Evolutionary conservation across 768 basidiomycete species (phyloP).

Genomic region (Calocybe cyanea): DNA sequence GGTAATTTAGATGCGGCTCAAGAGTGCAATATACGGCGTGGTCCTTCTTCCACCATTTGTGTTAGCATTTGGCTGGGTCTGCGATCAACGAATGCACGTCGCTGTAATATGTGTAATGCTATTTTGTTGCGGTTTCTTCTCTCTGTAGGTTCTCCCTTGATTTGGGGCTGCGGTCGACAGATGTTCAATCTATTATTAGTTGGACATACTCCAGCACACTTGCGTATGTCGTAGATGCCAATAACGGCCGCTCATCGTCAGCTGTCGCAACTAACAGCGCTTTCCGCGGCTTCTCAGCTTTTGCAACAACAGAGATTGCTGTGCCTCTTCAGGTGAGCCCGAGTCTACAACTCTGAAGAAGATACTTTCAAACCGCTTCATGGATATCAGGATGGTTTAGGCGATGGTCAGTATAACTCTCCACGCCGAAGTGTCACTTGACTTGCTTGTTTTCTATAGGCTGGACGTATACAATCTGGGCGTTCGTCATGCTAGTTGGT

Average conservation of each 20-base stretch:
- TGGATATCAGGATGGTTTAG: slow-evolving; percentile 49
- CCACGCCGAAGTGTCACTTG: neutral
- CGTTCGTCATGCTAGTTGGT: slow-evolving; percentile 44
- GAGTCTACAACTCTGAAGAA: neutral
- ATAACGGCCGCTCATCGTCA: slow-evolving; percentile 71
- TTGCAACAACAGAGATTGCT: slow-evolving; percentile 67
- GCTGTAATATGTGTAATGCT: slow-evolving; percentile 68
- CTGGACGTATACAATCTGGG: slow-evolving; percentile 68
- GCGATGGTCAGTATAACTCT: slow-evolving; percentile 54
- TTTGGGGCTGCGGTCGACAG: too few species aligned
- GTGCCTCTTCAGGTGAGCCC: slow-evolving; percentile 68
- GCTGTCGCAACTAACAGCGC: slow-evolving; percentile 76
- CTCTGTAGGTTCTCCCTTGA: slow-evolving; percentile 48
- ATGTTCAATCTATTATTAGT: too few species aligned
- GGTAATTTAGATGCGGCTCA: slow-evolving; percentile 63
- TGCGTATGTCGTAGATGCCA: slow-evolving; percentile 86
- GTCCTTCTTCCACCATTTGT: slow-evolving; percentile 57
- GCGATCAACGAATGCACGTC: slow-evolving; percentile 56
- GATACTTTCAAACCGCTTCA: too few species aligned
- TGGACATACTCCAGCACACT: slow-evolving; percentile 67
- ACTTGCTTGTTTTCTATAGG: slow-evolving; percentile 21
- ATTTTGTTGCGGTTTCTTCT: slow-evolving; percentile 69
- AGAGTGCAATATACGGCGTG: slow-evolving; percentile 57
- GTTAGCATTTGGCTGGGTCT: slow-evolving; percentile 74
- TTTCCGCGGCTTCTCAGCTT: slow-evolving; percentile 68